These are phyloP conservation scores for Pestalotiopsis sp. DNA, from an alignment of 2,329 filamentous ascomycete genomes.

Conservation along the genomic window DNA sequence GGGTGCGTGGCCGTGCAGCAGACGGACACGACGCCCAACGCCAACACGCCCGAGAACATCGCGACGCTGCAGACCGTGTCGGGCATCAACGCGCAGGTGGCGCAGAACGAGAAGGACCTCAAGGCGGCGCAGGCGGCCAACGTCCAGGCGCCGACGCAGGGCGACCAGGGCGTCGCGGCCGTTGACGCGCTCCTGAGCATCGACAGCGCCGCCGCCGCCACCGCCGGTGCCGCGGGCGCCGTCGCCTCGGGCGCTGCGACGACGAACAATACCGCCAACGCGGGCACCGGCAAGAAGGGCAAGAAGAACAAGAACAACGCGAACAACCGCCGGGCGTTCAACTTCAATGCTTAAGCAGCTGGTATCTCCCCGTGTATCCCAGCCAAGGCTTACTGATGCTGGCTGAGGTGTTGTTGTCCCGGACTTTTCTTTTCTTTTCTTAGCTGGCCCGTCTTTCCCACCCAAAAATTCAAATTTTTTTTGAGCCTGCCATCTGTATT, in stretches of 20 bases:
- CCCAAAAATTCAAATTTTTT: not conserved
- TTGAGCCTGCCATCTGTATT: not conserved
- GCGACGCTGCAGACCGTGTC: slow-evolving; percentile 39
- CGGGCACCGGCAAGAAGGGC: not conserved
- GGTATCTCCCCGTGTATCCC: too few relatives aligned
- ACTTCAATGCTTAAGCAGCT: not conserved
- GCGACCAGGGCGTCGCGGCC: slow-evolving; percentile 31
- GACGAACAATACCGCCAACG: not conserved
- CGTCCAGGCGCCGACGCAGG: slow-evolving; percentile 32
- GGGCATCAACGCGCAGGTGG: slow-evolving; percentile 39
- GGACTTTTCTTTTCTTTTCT: not conserved
- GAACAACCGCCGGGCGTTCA: not conserved
- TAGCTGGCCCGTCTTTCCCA: not conserved
- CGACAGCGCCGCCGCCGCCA: slow-evolving; percentile 14
- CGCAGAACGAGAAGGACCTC: slow-evolving; percentile 43
- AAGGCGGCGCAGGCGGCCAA: slow-evolving; percentile 41
- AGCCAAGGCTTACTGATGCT: not conserved
- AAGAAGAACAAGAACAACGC: slow-evolving; percentile 8
- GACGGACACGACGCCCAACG: slow-evolving; percentile 34
- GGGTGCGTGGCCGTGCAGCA: slow-evolving; percentile 46
- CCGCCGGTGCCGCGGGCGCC: slow-evolving; percentile 16
- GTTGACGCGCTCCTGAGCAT: slow-evolving; percentile 31
- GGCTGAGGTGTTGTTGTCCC: not conserved
- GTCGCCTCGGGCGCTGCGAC: slow-evolving; percentile 3
- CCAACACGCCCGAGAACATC: slow-evolving; percentile 35